These are phyloP conservation scores for Cryptosporidium ubiquitum DNA, from an alignment of 169 alveolate genomes.

Conservation along the genomic window DNA sequence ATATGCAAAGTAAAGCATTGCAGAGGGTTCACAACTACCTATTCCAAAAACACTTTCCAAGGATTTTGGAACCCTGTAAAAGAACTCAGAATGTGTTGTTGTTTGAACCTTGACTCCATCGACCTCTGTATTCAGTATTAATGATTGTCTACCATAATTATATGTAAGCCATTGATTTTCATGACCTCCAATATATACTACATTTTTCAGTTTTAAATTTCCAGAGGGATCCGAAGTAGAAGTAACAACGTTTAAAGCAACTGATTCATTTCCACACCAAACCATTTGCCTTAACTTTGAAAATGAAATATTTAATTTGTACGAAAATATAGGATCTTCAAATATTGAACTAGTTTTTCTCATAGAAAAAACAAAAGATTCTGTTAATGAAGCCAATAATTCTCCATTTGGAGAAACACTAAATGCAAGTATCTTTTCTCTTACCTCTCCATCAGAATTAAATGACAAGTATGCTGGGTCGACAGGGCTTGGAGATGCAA, in stretches of 20 bases:
- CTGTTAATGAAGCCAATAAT: conserved; percentile 27
- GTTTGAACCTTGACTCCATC: conserved; percentile 81
- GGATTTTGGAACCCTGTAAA: conserved; percentile 77
- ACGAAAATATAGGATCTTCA: conserved; percentile 58
- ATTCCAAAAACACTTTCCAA: conserved; percentile 80
- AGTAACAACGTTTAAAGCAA: conserved; percentile 75
- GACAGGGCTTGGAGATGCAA: conserved; percentile 18
- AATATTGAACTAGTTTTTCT: conserved; percentile 36
- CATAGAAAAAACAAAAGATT: conserved; percentile 41
- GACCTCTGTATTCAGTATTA: conserved; percentile 76
- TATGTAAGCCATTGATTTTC: conserved; percentile 82
- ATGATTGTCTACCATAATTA: conserved; percentile 76
- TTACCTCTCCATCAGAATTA: neutral
- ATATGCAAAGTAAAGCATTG: conserved; percentile 82
- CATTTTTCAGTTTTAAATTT: conserved; percentile 53
- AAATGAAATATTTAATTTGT: conserved; percentile 23
- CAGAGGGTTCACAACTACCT: conserved; percentile 84
- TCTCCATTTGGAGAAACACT: conserved; percentile 50
- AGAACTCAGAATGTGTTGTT: conserved; percentile 77
- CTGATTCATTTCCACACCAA: conserved; percentile 84
- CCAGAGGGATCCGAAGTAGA: neutral
- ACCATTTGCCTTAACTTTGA: conserved; percentile 77
- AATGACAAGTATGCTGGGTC: conserved; percentile 63
- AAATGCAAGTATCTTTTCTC: conserved; percentile 48
- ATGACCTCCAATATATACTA: conserved; percentile 81